Evolutionary conservation across 2,329 filamentous ascomycete species (phyloP).

Genomic region (Emericellopsis atlantica): DNA sequence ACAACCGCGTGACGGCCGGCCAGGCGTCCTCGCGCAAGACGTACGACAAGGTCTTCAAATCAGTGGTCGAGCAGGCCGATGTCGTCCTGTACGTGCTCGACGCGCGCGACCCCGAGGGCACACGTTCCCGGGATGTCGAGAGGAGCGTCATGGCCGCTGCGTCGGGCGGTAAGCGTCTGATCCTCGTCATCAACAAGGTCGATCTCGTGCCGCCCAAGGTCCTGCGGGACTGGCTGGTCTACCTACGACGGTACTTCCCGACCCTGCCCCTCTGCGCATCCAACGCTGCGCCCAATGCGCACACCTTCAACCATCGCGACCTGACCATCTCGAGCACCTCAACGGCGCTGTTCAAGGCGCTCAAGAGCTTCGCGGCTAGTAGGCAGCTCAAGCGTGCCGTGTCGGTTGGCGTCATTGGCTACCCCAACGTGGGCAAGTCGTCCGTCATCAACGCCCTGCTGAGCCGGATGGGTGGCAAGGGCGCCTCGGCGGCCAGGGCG

Average conservation of each 20-base stretch:
- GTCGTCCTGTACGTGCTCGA: conserved; percentile 90
- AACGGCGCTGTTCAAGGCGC: conserved; percentile 70
- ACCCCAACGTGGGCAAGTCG: conserved; percentile 92
- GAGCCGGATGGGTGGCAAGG: conserved; percentile 58
- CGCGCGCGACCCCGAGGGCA: conserved; percentile 82
- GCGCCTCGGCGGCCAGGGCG: conserved; percentile 41
- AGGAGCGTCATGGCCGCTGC: conserved; percentile 84
- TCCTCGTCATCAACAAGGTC: conserved; percentile 91
- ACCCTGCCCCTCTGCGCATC: conserved; percentile 82
- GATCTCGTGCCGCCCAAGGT: conserved; percentile 76
- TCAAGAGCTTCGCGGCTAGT: conserved; percentile 77
- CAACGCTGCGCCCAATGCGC: conserved; percentile 69
- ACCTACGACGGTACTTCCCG: conserved; percentile 82
- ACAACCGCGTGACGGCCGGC: conserved; percentile 32
- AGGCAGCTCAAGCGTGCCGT: conserved; percentile 81
- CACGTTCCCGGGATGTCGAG: conserved; percentile 81
- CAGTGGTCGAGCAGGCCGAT: conserved; percentile 78
- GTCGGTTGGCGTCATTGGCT: conserved; percentile 87
- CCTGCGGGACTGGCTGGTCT: conserved; percentile 71
- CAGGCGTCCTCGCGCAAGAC: conserved; percentile 63
- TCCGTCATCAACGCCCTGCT: conserved; percentile 92
- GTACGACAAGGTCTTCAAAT: conserved; percentile 93
- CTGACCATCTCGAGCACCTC: conserved; percentile 80
- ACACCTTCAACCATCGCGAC: conserved; percentile 85
- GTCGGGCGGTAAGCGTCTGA: conserved; percentile 71